A percentile compares a stretch with the other conserved stretches of the same genome.
Evolutionary conservation across 1,139 yeast genomes (phyloP).

Genomic region (Diutina scorzettiae): DNA sequence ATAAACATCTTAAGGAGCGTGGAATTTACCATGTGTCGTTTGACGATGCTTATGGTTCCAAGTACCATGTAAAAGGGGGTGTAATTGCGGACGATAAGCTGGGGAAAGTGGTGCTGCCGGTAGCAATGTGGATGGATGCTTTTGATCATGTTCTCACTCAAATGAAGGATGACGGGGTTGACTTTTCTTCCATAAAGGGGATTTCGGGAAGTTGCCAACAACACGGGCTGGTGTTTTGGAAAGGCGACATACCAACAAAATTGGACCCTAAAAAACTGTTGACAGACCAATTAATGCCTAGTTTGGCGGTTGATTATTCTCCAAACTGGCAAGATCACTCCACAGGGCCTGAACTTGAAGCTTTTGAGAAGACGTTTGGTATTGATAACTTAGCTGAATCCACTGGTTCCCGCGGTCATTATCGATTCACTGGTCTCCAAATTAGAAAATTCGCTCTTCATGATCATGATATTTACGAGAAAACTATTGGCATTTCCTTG

Average conservation of each 20-base stretch:
- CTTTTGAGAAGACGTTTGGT: constrained; percentile 58
- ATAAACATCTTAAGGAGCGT: constrained; percentile 39
- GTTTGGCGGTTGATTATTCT: constrained; percentile 53
- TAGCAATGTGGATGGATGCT: constrained; percentile 82
- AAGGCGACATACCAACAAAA: constrained; percentile 29
- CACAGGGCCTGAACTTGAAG: constrained; percentile 55
- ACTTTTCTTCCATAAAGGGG: constrained; percentile 50
- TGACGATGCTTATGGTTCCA: constrained; percentile 45
- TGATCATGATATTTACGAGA: constrained; percentile 33
- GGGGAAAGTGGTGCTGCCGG: constrained; percentile 66
- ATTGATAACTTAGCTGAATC: constrained; percentile 48
- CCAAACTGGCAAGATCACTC: constrained; percentile 97
- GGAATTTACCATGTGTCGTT: constrained; percentile 59
- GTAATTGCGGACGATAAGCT: constrained; percentile 42
- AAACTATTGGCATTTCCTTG: constrained; percentile 54
- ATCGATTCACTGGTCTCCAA: constrained; percentile 84
- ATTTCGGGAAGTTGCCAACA: constrained; percentile 87
- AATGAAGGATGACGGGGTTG: constrained; percentile 42
- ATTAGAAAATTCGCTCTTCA: constrained; percentile 59
- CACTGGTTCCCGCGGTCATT: constrained; percentile 85
- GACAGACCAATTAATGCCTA: constrained; percentile 12
- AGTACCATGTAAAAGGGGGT: constrained; percentile 58
- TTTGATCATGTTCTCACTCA: constrained; percentile 49
- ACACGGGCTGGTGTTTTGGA: constrained; percentile 85
- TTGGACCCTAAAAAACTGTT: constrained; percentile 20